Conservation (phyloP, 1,284 basidiomycete genomes). For the Puccinia sorghi region DNA sequence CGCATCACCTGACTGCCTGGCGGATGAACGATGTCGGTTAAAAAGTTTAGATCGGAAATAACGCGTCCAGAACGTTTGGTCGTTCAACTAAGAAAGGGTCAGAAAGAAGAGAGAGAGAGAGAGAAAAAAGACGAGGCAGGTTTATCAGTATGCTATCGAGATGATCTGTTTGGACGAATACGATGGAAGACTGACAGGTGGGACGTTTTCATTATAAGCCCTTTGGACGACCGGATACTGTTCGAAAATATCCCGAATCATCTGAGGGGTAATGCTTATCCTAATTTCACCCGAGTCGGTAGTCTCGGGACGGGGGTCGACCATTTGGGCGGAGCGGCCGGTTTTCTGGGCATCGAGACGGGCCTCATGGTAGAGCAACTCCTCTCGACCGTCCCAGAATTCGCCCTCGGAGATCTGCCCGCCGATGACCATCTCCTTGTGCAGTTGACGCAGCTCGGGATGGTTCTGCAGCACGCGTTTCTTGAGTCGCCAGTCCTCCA, state of each 20-base stretch:
- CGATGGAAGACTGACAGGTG: conserved; percentile 57
- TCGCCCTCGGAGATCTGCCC: conserved; percentile 84
- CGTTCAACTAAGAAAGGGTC: conserved; percentile 67
- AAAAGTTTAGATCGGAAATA: conserved; percentile 96
- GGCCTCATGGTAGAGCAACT: conserved; percentile 70
- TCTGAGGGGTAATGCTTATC: conserved; percentile 86
- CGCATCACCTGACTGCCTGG: conserved; percentile 78
- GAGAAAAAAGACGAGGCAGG: too few species aligned
- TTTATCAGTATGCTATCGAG: background rate
- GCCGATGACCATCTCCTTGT: conserved; percentile 79
- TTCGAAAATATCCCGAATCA: conserved; percentile 93
- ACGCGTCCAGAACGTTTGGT: conserved; percentile 90
- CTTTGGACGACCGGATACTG: conserved; percentile 92
- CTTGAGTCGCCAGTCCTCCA: conserved; percentile 62
- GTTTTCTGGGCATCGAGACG: conserved; percentile 72
- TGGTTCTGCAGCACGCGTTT: conserved; percentile 76
- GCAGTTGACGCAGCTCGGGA: conserved; percentile 72
- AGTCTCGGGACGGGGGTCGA: conserved; percentile 82
- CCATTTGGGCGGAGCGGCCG: conserved; percentile 78
- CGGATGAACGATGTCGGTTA: conserved; percentile 88
- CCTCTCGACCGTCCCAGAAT: conserved; percentile 92
- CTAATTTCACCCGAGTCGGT: conserved; percentile 74
- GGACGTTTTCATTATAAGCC: conserved; percentile 91
- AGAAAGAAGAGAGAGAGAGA: background rate
- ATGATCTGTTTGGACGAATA: background rate